phyloP scores from a whole-genome alignment of 2,329 filamentous ascomycete species.

The Alternaria sp. region DNA sequence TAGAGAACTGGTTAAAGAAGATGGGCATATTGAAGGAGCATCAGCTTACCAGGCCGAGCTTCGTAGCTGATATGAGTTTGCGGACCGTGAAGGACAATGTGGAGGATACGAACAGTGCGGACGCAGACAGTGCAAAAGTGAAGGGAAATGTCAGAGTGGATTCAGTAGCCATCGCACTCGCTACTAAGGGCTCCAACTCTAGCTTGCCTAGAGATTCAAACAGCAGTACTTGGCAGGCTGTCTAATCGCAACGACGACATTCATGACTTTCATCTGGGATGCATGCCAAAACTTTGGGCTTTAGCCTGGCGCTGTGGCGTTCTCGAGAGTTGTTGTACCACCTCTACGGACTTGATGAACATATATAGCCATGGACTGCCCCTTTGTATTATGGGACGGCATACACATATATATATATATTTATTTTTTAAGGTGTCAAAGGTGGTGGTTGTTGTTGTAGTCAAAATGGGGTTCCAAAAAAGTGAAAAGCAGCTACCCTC shows the following conservation, averaged over 20 bases:
- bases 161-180: slow-evolving; percentile 26
- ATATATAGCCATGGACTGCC: not conserved
- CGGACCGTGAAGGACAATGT: slow-evolving; percentile 10
- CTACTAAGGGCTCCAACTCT: slow-evolving; percentile 17
- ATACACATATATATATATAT: not conserved
- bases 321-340: not conserved
- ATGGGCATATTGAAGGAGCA: slow-evolving; percentile 32
- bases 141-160: slow-evolving; percentile 25
- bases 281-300: slow-evolving; percentile 9
- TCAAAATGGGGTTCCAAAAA: too few species aligned
- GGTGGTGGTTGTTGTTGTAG: too few species aligned
- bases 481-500: too few species aligned
- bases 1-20: slow-evolving; percentile 31
- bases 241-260: slow-evolving; percentile 6
- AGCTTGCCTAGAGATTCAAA: slow-evolving; percentile 5
- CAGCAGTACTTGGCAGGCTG: slow-evolving; percentile 9
- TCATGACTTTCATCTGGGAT: not conserved
- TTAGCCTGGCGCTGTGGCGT: slow-evolving; percentile 12
- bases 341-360: not conserved
- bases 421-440: too few species aligned
- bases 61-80: slow-evolving; percentile 25
- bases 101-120: slow-evolving; percentile 19
- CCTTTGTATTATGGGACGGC: not conserved
- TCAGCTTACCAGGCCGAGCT: slow-evolving; percentile 30
- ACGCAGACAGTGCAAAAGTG: slow-evolving; percentile 9